Percentiles rank a stretch among this genome's conserved stretches.
Conservation (phyloP, 257 asterid genomes). For the Solanum sparsipilum region DNA sequence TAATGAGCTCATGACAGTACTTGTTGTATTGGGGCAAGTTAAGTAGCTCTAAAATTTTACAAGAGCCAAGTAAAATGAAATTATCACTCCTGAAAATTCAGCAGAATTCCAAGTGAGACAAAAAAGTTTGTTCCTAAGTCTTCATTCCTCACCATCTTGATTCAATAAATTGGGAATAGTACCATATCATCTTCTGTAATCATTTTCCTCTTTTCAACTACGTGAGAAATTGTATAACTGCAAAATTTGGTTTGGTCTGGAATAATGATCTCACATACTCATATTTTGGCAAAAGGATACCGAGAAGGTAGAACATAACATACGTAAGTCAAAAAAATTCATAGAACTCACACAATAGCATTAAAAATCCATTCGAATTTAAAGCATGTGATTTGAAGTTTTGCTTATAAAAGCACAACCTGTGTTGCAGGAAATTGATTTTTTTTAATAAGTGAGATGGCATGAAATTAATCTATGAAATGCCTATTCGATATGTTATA, state of each 20-base stretch:
- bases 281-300: background rate
- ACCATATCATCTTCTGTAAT: background rate
- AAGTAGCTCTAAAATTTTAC: background rate
- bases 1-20: background rate
- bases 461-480: background rate
- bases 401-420: background rate
- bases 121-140: background rate
- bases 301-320: background rate
- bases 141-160: background rate
- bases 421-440: background rate
- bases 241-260: background rate
- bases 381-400: background rate
- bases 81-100: background rate
- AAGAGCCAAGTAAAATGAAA: background rate
- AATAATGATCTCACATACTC: background rate
- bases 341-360: background rate
- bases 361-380: background rate
- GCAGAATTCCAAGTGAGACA: background rate
- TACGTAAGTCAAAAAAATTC: background rate
- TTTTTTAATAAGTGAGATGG: background rate
- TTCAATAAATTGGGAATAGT: background rate
- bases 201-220: background rate
- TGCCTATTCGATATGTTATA: background rate
- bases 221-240: background rate
- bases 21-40: background rate